These are phyloP conservation scores for Pythium angustatum DNA, from an alignment of 352 stramenopile genomes.

Conservation along the genomic window DNA sequence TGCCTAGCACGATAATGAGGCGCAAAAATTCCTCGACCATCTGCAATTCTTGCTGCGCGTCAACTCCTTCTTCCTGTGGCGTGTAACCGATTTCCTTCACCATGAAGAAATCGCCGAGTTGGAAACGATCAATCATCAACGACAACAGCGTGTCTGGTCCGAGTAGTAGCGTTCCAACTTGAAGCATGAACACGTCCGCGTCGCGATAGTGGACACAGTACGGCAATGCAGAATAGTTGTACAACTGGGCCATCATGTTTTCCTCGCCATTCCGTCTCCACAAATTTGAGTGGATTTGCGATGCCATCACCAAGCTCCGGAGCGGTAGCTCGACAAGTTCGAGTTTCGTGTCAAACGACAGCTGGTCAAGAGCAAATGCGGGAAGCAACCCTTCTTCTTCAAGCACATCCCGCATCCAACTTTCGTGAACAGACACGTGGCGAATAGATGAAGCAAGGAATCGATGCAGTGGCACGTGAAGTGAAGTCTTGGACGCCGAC, in stretches of 20 bases:
- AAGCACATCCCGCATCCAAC: slow-evolving; percentile 51
- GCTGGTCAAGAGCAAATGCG: slow-evolving; percentile 57
- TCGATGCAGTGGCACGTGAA: slow-evolving; percentile 83
- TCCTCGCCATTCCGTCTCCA: slow-evolving; percentile 88
- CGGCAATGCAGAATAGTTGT: slow-evolving; percentile 88
- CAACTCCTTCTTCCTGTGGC: slow-evolving; percentile 58
- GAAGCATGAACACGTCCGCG: slow-evolving; percentile 76
- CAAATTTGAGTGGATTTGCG: slow-evolving; percentile 86
- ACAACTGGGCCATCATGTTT: slow-evolving; percentile 88
- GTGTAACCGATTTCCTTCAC: slow-evolving; percentile 45
- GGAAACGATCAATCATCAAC: slow-evolving; percentile 78
- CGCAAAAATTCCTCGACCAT: slow-evolving; percentile 85
- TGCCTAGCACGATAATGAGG: slow-evolving; percentile 76
- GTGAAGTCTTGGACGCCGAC: slow-evolving; percentile 53
- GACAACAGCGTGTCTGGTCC: slow-evolving; percentile 63
- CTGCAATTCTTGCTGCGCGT: slow-evolving; percentile 68
- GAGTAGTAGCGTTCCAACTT: slow-evolving; percentile 68
- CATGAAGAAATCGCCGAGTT: slow-evolving; percentile 71
- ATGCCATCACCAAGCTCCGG: slow-evolving; percentile 82
- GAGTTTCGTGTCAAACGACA: slow-evolving; percentile 44
- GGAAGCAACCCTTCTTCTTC: slow-evolving; percentile 47
- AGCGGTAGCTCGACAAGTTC: slow-evolving; percentile 81
- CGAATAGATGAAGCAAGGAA: slow-evolving; percentile 75
- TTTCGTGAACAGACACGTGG: slow-evolving; percentile 62
- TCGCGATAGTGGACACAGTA: slow-evolving; percentile 89